Base-by-base conservation (phyloP, 208 protist species). In the Kentomonas sorsogonicus region DNA sequence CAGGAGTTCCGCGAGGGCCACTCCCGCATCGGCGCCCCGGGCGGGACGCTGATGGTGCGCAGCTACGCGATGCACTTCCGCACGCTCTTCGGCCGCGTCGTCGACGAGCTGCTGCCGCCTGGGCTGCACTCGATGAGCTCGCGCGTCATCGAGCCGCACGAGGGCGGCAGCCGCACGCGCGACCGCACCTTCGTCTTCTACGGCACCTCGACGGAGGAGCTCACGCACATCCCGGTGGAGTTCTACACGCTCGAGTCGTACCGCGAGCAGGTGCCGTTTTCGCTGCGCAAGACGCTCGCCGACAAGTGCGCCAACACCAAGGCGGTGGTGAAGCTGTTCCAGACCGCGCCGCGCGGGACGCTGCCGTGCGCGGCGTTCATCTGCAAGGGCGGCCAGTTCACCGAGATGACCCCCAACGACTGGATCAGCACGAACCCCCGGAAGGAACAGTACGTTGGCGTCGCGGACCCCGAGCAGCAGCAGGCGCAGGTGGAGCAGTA, bases 241-340 rank as follows among this genome's bases (percentile, higher is more conserved):
- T 94, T 97, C 74, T 97, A 83, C 69, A 93, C 83, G n/a, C 55
- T 94, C 25, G 89, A 97, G 69, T 85, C 85, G 6, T 97, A 91
- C 69, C 89, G 91, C 41, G 91, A 97, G 69, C 79, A 94, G 56
- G 78, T 95, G 23, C 74, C 82, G 7, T 94, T 95, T 57, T 60
- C 66, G 1, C 63, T 94, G 50, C 86, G 89, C 54, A 93, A 94
- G 63, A 90, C 83, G 9, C 75, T 96, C 23, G 72, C 79, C 0
- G 67, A 69, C 30, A 77, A 83, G 22, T 91, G 83, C 66, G 79
- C 50, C 60, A 74, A 68, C 36, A 71, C 72, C 11, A 60, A 64
- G 9, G 79, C 79, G 58, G 63, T 95, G 25, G 46, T 93, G 51
- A 65, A 72, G 44, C 86, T 89, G 26, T 94, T 97, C 65, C 70